phyloP scores from a whole-genome alignment of 129 eudicot genomes.

The sunflower (Helianthus annuus) region HanXRQr2.0-SUNRISE NC_035437.2:109124426-109124925 shows the following conservation, averaged over 20 bases:
- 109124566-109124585: conserved; percentile 58
- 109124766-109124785: conserved; percentile 93
- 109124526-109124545: conserved; percentile 65
- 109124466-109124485: no score
- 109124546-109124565: conserved; percentile 66
- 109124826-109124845: conserved; percentile 97
- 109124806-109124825: conserved; percentile 94
- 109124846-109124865: conserved; percentile 96
- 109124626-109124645: conserved; percentile 97
- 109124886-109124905: background rate
- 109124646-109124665: conserved; percentile 92
- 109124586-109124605: conserved; percentile 68
- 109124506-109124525: background rate
- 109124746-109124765: conserved; percentile 89
- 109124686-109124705: conserved; percentile 85
- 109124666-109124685: conserved; percentile 79
- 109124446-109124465: no score
- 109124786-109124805: conserved; percentile 88
- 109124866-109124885: conserved; percentile 47
- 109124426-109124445: no score
- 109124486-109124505: background rate
- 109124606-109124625: conserved; percentile 89
- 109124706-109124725: conserved; percentile 95
- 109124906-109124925: background rate
- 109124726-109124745: conserved; percentile 84